Conservation (phyloP, 2,329 filamentous ascomycete genomes). For the Colletotrichum sidae region DNA sequence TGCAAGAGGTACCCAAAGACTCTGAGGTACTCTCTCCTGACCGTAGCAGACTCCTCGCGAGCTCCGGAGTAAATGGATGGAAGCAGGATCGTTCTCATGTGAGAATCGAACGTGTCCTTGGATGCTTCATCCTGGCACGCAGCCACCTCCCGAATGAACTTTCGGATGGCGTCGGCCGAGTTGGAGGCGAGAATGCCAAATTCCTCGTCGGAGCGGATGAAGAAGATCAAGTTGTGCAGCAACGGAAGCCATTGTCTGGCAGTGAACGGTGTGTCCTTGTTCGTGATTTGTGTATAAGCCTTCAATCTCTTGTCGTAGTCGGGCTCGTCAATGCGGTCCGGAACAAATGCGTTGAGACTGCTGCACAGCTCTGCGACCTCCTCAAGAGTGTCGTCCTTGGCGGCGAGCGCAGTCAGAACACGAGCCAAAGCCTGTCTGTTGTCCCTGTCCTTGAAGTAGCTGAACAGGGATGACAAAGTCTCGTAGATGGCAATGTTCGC, state of each 20-base stretch:
- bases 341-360: slow-evolving; percentile 83
- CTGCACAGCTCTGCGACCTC: slow-evolving; percentile 78
- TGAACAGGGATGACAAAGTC: slow-evolving; percentile 84
- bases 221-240: slow-evolving; percentile 89
- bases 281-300: slow-evolving; percentile 80
- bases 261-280: slow-evolving; percentile 69
- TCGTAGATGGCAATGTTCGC: slow-evolving; percentile 69
- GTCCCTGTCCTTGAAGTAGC: slow-evolving; percentile 85
- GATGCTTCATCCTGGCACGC: slow-evolving; percentile 53
- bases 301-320: slow-evolving; percentile 86
- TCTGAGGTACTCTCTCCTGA: slow-evolving; percentile 83
- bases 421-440: slow-evolving; percentile 81
- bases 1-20: slow-evolving; percentile 84
- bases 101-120: slow-evolving; percentile 62
- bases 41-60: slow-evolving; percentile 82
- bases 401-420: slow-evolving; percentile 78
- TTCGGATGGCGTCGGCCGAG: slow-evolving; percentile 82
- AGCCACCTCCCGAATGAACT: slow-evolving; percentile 76
- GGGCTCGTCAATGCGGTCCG: slow-evolving; percentile 81
- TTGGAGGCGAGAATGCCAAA: slow-evolving; percentile 84
- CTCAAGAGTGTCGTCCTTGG: slow-evolving; percentile 68
- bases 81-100: slow-evolving; percentile 75
- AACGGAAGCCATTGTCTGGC: slow-evolving; percentile 87
- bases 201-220: slow-evolving; percentile 87
- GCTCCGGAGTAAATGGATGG: slow-evolving; percentile 82